Conservation (phyloP, 768 basidiomycete genomes). For the Mycena floridula region DNA sequence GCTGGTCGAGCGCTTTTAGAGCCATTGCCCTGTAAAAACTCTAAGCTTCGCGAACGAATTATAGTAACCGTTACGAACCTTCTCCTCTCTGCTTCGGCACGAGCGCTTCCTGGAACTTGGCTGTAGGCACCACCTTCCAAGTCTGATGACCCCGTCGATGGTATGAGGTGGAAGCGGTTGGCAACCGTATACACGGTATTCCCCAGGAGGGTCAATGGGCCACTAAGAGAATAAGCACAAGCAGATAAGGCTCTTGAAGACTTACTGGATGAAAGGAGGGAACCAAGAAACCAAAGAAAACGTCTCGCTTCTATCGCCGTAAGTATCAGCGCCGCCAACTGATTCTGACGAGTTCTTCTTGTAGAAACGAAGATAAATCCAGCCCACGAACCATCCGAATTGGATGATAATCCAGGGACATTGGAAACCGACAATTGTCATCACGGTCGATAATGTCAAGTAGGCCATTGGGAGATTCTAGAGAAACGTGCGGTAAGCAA, state of each 20-base stretch:
- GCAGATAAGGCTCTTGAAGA: constrained; percentile 11
- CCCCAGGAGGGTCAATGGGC: constrained; percentile 61
- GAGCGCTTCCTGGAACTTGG: constrained; percentile 78
- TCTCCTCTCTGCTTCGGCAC: constrained; percentile 95
- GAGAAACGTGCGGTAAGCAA: constrained; percentile 6
- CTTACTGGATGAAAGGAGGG: constrained; percentile 91
- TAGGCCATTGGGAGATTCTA: constrained; percentile 94
- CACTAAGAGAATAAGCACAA: constrained; percentile 38
- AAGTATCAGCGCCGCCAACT: constrained; percentile 55
- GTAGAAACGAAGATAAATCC: constrained; percentile 96
- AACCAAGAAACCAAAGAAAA: constrained; percentile 96
- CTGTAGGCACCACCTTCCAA: constrained; percentile 68
- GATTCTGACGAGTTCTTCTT: constrained; percentile 75
- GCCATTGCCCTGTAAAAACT: constrained; percentile 77
- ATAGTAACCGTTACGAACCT: constrained; percentile 45
- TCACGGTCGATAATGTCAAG: constrained; percentile 81
- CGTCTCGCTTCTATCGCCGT: constrained; percentile 95
- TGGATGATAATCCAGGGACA: constrained; percentile 92
- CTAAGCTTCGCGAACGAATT: constrained; percentile 6
- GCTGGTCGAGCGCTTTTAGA: constrained; percentile 92
- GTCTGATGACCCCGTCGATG: constrained; percentile 52
- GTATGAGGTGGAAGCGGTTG: constrained; percentile 69
- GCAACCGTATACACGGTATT: constrained; percentile 65
- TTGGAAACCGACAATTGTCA: constrained; percentile 79
- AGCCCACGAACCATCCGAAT: constrained; percentile 97